A percentile compares a stretch with the other conserved stretches of the same genome.
These are phyloP conservation scores for Fusarium penzigii DNA, from an alignment of 2,329 filamentous ascomycete species.

Conservation along the genomic window DNA sequence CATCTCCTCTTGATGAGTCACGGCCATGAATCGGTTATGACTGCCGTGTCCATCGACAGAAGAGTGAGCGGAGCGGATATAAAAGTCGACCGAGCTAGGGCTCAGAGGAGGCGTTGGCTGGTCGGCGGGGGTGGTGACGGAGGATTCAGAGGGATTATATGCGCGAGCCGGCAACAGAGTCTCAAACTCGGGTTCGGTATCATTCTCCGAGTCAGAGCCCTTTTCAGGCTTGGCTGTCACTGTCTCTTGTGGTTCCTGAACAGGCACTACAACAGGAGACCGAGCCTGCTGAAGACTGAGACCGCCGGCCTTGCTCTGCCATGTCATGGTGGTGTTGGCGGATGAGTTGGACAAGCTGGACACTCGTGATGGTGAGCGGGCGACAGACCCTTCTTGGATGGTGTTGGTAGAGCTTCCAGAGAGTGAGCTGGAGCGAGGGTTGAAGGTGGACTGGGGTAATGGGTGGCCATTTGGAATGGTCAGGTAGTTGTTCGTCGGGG, in stretches of 20 bases:
- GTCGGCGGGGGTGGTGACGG: slow-evolving; percentile 33
- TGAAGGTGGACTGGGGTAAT: slow-evolving; percentile 10
- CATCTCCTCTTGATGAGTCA: slow-evolving; percentile 60
- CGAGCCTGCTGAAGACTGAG: slow-evolving; percentile 42
- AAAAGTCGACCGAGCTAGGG: slow-evolving; percentile 53
- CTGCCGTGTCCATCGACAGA: slow-evolving; percentile 35
- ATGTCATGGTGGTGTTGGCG: slow-evolving; percentile 34
- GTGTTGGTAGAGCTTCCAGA: slow-evolving; percentile 28
- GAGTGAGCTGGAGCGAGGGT: slow-evolving; percentile 26
- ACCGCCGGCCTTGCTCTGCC: slow-evolving; percentile 30
- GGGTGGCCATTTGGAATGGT: slow-evolving; percentile 37
- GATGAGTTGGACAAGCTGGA: slow-evolving; percentile 44
- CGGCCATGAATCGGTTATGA: slow-evolving; percentile 53
- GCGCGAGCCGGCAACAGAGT: slow-evolving; percentile 12
- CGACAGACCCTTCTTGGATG: slow-evolving; percentile 23
- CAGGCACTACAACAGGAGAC: slow-evolving; percentile 39
- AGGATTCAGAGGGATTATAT: slow-evolving; percentile 25
- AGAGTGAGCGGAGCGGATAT: slow-evolving; percentile 41
- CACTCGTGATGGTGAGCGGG: slow-evolving; percentile 25
- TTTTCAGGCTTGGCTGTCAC: slow-evolving; percentile 12
- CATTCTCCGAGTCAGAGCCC: slow-evolving; percentile 14
- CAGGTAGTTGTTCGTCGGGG: slow-evolving; percentile 44
- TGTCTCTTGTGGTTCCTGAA: slow-evolving; percentile 27
- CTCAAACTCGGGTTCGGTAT: slow-evolving; percentile 16
- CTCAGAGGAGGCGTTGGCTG: slow-evolving; percentile 53